phyloP scores from a whole-genome alignment of 257 asterid species.

The Nicotiana knightiana region DNA sequence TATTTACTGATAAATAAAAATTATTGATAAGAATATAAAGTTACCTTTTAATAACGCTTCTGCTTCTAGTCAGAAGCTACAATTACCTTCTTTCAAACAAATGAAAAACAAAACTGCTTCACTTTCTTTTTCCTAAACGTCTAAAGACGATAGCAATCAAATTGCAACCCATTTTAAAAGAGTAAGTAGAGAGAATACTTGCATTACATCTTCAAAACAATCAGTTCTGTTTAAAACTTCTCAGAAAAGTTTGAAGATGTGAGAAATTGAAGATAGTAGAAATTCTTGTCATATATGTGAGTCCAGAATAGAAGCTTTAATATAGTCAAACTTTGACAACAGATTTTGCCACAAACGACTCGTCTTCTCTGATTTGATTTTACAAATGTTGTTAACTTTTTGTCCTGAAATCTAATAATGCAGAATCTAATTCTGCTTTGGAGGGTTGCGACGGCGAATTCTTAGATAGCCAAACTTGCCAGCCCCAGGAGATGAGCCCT shows the following conservation, averaged over 20 bases:
- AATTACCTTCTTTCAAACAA: too few relatives aligned
- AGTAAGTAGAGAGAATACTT: background rate
- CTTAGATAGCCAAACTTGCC: slow-evolving; percentile 81
- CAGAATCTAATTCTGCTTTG: slow-evolving; percentile 7
- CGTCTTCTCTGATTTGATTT: background rate
- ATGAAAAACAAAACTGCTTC: too few relatives aligned
- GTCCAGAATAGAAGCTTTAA: background rate
- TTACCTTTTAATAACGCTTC: too few relatives aligned
- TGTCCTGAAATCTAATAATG: background rate
- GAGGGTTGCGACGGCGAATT: slow-evolving; percentile 45
- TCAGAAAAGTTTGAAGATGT: background rate
- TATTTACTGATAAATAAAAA: too few relatives aligned
- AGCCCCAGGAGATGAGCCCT: slow-evolving; percentile 99
- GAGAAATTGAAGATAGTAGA: background rate
- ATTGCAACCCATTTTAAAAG: background rate
- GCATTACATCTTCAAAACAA: background rate
- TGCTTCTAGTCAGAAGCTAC: too few relatives aligned
- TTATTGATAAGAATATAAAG: too few relatives aligned
- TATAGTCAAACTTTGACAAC: background rate
- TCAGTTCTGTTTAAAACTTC: background rate
- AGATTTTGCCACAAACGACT: background rate
- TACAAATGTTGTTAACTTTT: background rate
- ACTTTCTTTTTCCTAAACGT: too few relatives aligned
- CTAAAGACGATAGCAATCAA: background rate
- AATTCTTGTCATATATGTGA: background rate